Evolutionary conservation across 352 stramenopile genomes (phyloP).

Genomic region (Phytophthora hybrid): DNA sequence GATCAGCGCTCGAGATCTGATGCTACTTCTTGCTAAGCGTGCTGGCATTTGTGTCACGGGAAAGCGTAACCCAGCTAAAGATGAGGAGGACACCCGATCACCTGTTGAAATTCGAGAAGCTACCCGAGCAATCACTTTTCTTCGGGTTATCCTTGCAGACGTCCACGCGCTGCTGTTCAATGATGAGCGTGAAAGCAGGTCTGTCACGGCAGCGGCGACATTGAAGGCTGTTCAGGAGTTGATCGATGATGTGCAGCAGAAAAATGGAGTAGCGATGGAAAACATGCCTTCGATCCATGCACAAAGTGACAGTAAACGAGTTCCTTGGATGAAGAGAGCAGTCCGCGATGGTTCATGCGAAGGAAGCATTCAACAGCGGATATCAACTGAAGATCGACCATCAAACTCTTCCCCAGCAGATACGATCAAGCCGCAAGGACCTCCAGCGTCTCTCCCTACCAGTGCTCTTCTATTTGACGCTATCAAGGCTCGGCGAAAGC

Average conservation of each 20-base stretch:
- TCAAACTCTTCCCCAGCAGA: neutral
- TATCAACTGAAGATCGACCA: neutral
- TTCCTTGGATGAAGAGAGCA: slow-evolving; percentile 43
- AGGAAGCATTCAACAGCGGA: slow-evolving; percentile 1
- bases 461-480: slow-evolving; percentile 59
- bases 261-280: slow-evolving; percentile 36
- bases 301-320: slow-evolving; percentile 8
- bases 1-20: slow-evolving; percentile 48
- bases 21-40: slow-evolving; percentile 60
- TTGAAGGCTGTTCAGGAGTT: slow-evolving; percentile 49
- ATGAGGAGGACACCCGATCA: slow-evolving; percentile 58
- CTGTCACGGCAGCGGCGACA: slow-evolving; percentile 15
- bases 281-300: slow-evolving; percentile 13
- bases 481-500: slow-evolving; percentile 51
- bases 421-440: neutral
- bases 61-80: slow-evolving; percentile 61
- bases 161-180: slow-evolving; percentile 40
- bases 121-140: slow-evolving; percentile 19
- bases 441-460: slow-evolving; percentile 18
- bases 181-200: slow-evolving; percentile 28
- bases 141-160: slow-evolving; percentile 50
- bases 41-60: slow-evolving; percentile 70
- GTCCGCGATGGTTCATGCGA: neutral
- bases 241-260: slow-evolving; percentile 48
- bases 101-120: slow-evolving; percentile 45